Evolutionary conservation across 345 rosid genomes (phyloP), one percentile per base, ranked within the genome.

Genomic region (Kernera saxatilis): DNA sequence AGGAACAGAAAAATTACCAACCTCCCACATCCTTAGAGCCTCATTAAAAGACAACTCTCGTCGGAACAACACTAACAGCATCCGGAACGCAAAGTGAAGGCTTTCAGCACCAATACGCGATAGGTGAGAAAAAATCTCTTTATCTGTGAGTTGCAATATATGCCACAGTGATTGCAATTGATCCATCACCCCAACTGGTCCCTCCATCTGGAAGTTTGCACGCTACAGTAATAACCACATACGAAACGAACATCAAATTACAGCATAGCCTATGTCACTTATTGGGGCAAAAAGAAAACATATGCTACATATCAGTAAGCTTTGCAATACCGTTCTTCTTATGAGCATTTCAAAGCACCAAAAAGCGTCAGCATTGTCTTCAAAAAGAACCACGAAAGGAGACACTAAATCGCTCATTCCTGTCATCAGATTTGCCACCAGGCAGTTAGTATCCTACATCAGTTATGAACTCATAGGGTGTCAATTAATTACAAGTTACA

Each of bases 281-380:
- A 64, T 33, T 29, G 22, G 40, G 63, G 57, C 13, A 37, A 12
- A 37, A 23, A 6, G 12, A 36, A 58, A 58, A 54, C 44, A 19
- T 40, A 67, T 69, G 26, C 51, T 36, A 32, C 18, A 57, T 35
- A 60, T 65, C 45, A 36, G 21, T 35, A 21, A 23, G n/a, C 13
- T 33, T 35, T 48, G 13, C 21, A 74, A 50, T 87, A 89, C 96
- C 96, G 78, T 86, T 84, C 88, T 87, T 80, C 92, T 84, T 65
- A 89, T 70, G 66, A 89, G 92, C 90, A 89, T 89, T 85, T 87
- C 96, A 73, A 89, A 89, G 85, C 92, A 89, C 96, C 96, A 89
- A 80, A 89, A 89, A 30, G 96, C 96, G 58, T 89, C 96, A 33
- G 85, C 90, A 66, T 89, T 70, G 65, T 89, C 96, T 82, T 87